phyloP scores from a whole-genome alignment of 2,329 filamentous ascomycete genomes.

The Aspergillus tubingensis region DNA sequence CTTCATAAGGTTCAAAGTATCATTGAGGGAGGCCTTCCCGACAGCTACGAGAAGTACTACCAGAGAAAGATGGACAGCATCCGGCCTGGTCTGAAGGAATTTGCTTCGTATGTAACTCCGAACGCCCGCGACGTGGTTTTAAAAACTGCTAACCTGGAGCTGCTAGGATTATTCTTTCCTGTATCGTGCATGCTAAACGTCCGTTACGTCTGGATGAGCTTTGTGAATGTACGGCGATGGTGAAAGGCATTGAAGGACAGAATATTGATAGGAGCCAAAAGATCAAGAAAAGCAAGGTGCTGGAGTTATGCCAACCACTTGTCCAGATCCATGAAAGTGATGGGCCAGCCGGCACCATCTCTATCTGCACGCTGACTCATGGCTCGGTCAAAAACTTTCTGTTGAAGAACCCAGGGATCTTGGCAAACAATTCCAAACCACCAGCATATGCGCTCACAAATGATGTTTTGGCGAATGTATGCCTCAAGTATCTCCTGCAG shows the following conservation, averaged over 20 bases:
- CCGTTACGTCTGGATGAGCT: slow-evolving; percentile 2
- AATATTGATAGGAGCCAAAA: not conserved
- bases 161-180: not conserved
- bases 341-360: not conserved
- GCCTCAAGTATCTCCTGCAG: slow-evolving; percentile 4
- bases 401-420: slow-evolving; percentile 6
- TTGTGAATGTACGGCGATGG: slow-evolving; percentile 6
- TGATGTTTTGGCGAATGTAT: slow-evolving; percentile 1
- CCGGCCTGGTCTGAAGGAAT: not conserved
- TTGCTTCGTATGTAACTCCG: not conserved
- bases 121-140: too few species aligned
- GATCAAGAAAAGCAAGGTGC: not conserved
- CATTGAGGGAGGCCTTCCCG: not conserved
- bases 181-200: slow-evolving; percentile 2
- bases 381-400: slow-evolving; percentile 5
- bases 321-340: not conserved
- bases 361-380: not conserved
- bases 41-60: slow-evolving; percentile 4
- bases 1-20: not conserved
- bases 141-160: not conserved
- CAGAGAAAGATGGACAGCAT: slow-evolving; percentile 7
- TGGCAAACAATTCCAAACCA: not conserved
- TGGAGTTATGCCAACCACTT: slow-evolving; percentile 4
- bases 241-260: not conserved
- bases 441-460: not conserved